phyloP scores from a whole-genome alignment of 2,329 filamentous ascomycete species.

The Helotiales sp. region DNA sequence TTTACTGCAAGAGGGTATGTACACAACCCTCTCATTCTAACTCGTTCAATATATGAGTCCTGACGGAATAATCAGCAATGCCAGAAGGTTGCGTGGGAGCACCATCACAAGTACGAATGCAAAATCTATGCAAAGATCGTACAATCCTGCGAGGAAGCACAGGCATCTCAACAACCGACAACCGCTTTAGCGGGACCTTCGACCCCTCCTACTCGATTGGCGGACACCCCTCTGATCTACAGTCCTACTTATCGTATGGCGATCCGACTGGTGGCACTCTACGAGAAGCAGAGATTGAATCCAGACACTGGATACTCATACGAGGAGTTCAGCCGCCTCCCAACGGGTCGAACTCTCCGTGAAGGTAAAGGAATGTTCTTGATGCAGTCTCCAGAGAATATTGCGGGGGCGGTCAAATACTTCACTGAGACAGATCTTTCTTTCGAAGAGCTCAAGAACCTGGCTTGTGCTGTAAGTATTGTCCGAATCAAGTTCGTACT shows the following conservation, averaged over 20 bases:
- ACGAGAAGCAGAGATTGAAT: background rate
- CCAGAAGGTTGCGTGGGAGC: background rate
- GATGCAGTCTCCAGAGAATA: background rate
- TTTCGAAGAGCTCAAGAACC: background rate
- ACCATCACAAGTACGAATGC: background rate
- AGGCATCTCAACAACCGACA: background rate
- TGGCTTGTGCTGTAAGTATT: background rate
- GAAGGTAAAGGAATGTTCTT: no score
- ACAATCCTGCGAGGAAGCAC: no score
- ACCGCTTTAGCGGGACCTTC: no score
- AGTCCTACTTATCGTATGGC: background rate
- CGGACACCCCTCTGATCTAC: background rate
- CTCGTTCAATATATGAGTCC: no score
- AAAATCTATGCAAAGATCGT: background rate
- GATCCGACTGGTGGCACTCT: background rate
- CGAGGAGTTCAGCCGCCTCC: background rate
- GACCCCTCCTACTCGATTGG: no score
- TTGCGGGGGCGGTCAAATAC: background rate
- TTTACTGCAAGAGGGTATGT: background rate
- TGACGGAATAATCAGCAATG: background rate
- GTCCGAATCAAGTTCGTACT: no score
- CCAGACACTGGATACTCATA: background rate
- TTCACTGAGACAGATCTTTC: background rate
- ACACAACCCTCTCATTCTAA: background rate
- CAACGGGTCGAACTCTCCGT: background rate